These are phyloP conservation scores for Vigna mungo DNA, from an alignment of 306 rosid species.

Conservation along the genomic window DNA sequence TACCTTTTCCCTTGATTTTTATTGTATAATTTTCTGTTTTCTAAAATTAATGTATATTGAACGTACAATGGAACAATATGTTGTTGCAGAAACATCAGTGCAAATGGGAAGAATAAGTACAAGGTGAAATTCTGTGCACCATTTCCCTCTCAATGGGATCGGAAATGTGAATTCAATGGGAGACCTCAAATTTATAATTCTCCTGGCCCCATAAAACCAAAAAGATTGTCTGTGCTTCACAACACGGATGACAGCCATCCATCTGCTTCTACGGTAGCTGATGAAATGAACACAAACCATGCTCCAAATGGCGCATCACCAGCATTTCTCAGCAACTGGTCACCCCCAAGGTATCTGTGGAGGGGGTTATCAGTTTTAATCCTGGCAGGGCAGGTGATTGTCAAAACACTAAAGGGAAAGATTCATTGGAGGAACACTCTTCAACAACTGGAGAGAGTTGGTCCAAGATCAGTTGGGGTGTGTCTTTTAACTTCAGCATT, in stretches of 20 bases:
- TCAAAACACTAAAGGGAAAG: conserved; percentile 74
- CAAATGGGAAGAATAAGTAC: conserved; percentile 41
- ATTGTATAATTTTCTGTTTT: not conserved
- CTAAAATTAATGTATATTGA: conserved; percentile 24
- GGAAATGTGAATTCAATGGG: conserved; percentile 43
- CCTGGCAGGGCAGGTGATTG: conserved; percentile 84
- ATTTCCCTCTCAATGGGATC: conserved; percentile 44
- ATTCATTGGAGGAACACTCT: conserved; percentile 92
- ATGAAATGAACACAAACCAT: conserved; percentile 62
- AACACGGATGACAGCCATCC: conserved; percentile 65
- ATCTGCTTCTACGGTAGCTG: conserved; percentile 52
- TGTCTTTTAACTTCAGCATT: conserved; percentile 93
- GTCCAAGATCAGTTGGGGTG: conserved; percentile 91
- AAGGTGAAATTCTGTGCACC: conserved; percentile 48
- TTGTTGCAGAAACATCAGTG: conserved; percentile 57
- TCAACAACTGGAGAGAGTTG: conserved; percentile 91
- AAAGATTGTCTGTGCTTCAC: conserved; percentile 60
- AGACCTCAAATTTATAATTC: conserved; percentile 46
- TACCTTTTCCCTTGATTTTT: not conserved
- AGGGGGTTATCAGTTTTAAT: conserved; percentile 84
- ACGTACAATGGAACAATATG: conserved; percentile 22
- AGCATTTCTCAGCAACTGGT: conserved; percentile 68
- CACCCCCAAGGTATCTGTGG: conserved; percentile 89
- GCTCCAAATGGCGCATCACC: conserved; percentile 50
- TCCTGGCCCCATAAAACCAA: conserved; percentile 35